These are phyloP conservation scores for Xylaria castorea DNA, from an alignment of 495 filamentous ascomycete species.

Conservation along the genomic window DNA sequence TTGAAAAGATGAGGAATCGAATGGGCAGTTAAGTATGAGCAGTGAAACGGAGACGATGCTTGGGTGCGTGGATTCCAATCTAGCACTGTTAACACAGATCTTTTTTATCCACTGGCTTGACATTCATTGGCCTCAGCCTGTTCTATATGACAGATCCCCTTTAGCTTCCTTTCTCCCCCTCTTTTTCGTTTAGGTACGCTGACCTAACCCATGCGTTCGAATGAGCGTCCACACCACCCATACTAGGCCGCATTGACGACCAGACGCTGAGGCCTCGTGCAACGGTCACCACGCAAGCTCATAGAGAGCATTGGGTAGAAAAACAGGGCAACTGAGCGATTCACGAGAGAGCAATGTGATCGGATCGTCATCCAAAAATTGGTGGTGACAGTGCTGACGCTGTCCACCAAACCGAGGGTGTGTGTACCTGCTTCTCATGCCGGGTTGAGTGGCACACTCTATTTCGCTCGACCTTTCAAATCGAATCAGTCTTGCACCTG, in stretches of 20 bases:
- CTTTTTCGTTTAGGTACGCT: slow-evolving; percentile 25
- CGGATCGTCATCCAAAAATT: background rate
- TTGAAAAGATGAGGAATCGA: background rate
- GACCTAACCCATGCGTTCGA: slow-evolving; percentile 33
- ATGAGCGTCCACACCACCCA: slow-evolving; percentile 36
- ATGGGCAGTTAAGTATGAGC: background rate
- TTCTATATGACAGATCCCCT: slow-evolving; percentile 33
- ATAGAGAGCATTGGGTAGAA: slow-evolving; percentile 20
- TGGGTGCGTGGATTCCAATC: slow-evolving; percentile 18
- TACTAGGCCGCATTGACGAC: slow-evolving; percentile 31
- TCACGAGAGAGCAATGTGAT: slow-evolving; percentile 9
- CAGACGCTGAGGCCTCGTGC: slow-evolving; percentile 44
- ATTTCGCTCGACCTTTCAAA: slow-evolving; percentile 19
- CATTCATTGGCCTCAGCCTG: slow-evolving; percentile 20
- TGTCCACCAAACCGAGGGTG: slow-evolving; percentile 12
- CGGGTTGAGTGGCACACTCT: slow-evolving; percentile 17
- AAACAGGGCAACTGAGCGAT: background rate
- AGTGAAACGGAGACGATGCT: slow-evolving; percentile 13
- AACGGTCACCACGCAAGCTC: slow-evolving; percentile 34
- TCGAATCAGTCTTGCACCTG: slow-evolving; percentile 23
- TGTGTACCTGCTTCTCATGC: slow-evolving; percentile 30
- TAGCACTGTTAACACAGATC: slow-evolving; percentile 20
- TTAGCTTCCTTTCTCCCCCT: slow-evolving; percentile 17
- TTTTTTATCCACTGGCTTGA: slow-evolving; percentile 9
- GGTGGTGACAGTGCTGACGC: background rate